Conservation (phyloP, 805 yeast genomes). For the Lachancea sp. region DNA sequence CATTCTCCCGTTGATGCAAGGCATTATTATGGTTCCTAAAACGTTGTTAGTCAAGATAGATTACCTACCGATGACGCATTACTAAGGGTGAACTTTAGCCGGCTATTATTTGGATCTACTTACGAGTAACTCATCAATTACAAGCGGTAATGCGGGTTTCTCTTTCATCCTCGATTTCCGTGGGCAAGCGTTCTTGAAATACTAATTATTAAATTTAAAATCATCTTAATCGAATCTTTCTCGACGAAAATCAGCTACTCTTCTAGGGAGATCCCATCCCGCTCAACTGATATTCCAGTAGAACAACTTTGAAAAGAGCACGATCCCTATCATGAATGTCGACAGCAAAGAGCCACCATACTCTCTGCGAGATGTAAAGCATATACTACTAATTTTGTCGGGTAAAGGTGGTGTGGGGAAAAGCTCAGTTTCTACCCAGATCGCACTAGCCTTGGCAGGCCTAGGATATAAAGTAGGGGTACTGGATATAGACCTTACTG, state of each 20-base stretch:
- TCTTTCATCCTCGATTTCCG: not conserved
- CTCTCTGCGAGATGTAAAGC: conserved; percentile 51
- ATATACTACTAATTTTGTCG: conserved; percentile 74
- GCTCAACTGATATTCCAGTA: no score
- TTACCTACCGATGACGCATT: not conserved
- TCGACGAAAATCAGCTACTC: no score
- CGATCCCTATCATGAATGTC: not conserved
- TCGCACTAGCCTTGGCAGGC: conserved; percentile 71
- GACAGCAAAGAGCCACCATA: conserved; percentile 20
- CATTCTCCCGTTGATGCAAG: conserved; percentile 16
- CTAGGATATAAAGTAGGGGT: conserved; percentile 85
- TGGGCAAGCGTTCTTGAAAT: not conserved
- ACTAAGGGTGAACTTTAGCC: not conserved
- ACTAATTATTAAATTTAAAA: not conserved
- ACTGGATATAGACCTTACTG: conserved; percentile 89
- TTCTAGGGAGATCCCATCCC: no score
- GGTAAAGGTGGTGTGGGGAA: conserved; percentile 99
- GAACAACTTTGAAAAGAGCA: not conserved
- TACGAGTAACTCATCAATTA: conserved; percentile 12
- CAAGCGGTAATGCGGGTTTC: no score
- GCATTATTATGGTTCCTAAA: not conserved
- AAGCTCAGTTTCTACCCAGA: conserved; percentile 90
- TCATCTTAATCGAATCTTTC: not conserved
- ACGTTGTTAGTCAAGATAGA: not conserved
- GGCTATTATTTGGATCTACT: not conserved